Conservation (phyloP, 768 basidiomycete species). For the Hygrophoropsis aurantiaca region DNA sequence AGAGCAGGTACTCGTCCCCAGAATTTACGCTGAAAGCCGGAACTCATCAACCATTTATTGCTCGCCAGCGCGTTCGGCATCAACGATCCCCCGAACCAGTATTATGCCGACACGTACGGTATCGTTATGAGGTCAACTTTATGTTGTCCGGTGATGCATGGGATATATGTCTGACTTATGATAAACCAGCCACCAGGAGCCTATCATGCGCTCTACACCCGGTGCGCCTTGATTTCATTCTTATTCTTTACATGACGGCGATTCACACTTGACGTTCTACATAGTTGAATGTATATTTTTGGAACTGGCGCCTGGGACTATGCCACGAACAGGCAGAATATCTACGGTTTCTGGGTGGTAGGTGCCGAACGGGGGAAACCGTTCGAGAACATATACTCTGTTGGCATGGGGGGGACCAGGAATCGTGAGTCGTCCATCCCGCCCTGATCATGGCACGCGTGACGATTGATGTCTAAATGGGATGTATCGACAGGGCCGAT, state of each 20-base stretch:
- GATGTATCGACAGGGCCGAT: slow-evolving; percentile 44
- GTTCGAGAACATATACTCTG: slow-evolving; percentile 62
- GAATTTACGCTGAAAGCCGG: no score
- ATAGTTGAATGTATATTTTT: slow-evolving; percentile 52
- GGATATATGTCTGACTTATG: not conserved
- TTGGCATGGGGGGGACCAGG: slow-evolving; percentile 69
- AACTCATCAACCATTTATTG: no score
- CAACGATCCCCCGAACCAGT: slow-evolving; percentile 57
- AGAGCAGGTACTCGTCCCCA: slow-evolving; percentile 5
- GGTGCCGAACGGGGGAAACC: slow-evolving; percentile 65
- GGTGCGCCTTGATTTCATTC: no score
- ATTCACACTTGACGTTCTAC: not conserved
- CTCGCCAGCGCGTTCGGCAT: slow-evolving; percentile 43
- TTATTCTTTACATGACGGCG: no score
- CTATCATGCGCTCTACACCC: slow-evolving; percentile 57
- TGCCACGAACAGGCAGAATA: slow-evolving; percentile 46
- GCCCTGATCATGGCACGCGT: not conserved
- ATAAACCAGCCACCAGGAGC: slow-evolving; percentile 59
- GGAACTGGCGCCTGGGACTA: slow-evolving; percentile 51
- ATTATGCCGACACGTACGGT: slow-evolving; percentile 47
- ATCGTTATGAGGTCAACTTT: slow-evolving; percentile 54
- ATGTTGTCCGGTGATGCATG: slow-evolving; percentile 10
- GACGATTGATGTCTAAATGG: not conserved
- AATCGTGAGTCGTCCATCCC: slow-evolving; percentile 37
- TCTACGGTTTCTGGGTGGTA: slow-evolving; percentile 64